Evolutionary conservation across 2,329 filamentous ascomycete genomes (phyloP).

Genomic region (Lasiodiplodia citricola): DNA sequence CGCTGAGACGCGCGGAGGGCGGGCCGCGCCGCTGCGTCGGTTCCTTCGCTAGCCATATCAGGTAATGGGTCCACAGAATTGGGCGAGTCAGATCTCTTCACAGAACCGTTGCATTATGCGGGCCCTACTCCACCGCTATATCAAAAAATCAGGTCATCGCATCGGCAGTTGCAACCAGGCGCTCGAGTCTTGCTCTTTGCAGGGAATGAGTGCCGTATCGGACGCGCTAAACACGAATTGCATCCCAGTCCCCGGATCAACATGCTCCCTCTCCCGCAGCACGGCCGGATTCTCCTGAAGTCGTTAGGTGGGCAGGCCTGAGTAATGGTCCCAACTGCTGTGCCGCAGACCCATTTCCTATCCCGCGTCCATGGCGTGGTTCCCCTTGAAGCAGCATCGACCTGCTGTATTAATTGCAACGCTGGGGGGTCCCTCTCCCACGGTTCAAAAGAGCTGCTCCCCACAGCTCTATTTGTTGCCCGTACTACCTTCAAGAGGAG

Average conservation of each 20-base stretch:
- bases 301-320: background rate
- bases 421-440: background rate
- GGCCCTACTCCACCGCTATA: background rate
- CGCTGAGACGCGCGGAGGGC: conserved; percentile 12
- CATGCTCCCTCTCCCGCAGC: background rate
- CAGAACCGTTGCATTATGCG: background rate
- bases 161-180: conserved; percentile 6
- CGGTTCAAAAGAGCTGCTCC: background rate
- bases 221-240: background rate
- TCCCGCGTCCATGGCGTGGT: background rate
- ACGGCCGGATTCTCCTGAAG: background rate
- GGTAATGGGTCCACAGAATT: background rate
- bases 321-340: background rate
- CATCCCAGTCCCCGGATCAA: background rate
- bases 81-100: conserved; percentile 8
- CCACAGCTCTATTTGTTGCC: background rate
- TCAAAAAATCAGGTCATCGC: conserved; percentile 4
- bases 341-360: background rate
- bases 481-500: background rate
- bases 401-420: conserved; percentile 3
- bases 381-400: background rate
- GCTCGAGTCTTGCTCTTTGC: background rate
- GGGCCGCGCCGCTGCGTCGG: conserved; percentile 10
- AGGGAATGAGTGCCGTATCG: background rate
- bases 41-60: background rate